Base-by-base conservation (phyloP, 164 flowering plant species). In the Vitis riparia region DNA sequence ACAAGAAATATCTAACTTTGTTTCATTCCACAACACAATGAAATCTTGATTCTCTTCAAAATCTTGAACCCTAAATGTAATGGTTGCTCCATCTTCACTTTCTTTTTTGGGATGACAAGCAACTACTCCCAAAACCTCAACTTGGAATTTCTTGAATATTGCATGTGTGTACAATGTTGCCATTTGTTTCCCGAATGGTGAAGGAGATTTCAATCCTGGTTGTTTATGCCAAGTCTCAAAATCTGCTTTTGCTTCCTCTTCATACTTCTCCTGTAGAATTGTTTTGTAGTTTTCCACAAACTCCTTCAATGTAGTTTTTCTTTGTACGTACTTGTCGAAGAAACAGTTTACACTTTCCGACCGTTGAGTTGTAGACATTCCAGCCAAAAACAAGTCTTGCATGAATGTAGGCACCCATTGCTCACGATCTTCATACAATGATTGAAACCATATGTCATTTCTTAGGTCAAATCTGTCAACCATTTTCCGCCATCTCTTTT, bases 221-320 rank as follows among this genome's bases (percentile, higher is more conserved):
- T 71, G 79, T 65, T 68, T 76, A 55, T 75, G 76, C 81, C 76
- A 67, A 3, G 82, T 64, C 53, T 82, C 82, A 64, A 75, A 74
- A 53, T 82, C 85, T 52, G 85, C 79, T 70, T 75, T 80, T 32
- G 77, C 80, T 78, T 82, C 84, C 51, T 78, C 81, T 73, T 84
- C 79, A 68, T 16, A 75, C 66, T 69, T 80, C 13, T 71, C 79
- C 55, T 67, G 64, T 9, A 80, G 12, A 27, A 73, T 32, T 10
- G 48, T 23, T 48, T 76, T 73, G 55, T 80, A 81, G 27, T 82
- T 81, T 9, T 68, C 79, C 2, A 84, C 9, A 61, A 82, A 78
- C 29, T 78, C 82, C 60, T 68, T 75, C 51, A 85, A 57, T 55
- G 79, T 71, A 48, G 84, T 77, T 56, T 77, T 78, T 27, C 71